Percentiles rank a stretch among this genome's conserved stretches.
phyloP scores from a whole-genome alignment of 2,329 filamentous ascomycete genomes.

The Monosporascus ibericus region DNA sequence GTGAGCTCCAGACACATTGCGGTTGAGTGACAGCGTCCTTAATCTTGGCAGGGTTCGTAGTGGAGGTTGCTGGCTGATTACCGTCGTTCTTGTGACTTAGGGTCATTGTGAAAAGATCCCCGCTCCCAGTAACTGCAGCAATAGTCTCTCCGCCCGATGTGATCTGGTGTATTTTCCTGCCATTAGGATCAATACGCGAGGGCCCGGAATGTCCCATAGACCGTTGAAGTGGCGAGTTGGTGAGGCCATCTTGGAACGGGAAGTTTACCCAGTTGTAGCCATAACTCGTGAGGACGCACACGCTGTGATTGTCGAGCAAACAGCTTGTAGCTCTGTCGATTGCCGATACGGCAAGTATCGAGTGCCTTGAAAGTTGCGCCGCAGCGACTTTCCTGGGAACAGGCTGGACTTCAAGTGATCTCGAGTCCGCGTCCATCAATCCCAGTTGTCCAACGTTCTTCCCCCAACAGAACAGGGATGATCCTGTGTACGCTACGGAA shows the following conservation, averaged over 20 bases:
- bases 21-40: conserved; percentile 73
- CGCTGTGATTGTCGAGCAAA: conserved; percentile 77
- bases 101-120: conserved; percentile 81
- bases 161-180: conserved; percentile 68
- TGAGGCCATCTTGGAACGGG: conserved; percentile 63
- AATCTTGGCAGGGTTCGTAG: conserved; percentile 88
- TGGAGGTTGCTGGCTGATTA: conserved; percentile 60
- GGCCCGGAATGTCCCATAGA: conserved; percentile 55
- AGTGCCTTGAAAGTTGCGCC: conserved; percentile 62
- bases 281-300: conserved; percentile 93
- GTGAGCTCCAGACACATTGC: conserved; percentile 80
- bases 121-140: conserved; percentile 75
- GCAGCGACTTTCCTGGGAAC: conserved; percentile 83
- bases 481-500: conserved; percentile 79
- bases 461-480: conserved; percentile 85
- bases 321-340: conserved; percentile 87
- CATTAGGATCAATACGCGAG: conserved; percentile 56
- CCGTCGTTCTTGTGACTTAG: conserved; percentile 63
- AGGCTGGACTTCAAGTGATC: conserved; percentile 78
- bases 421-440: conserved; percentile 89
- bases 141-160: conserved; percentile 87
- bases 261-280: conserved; percentile 90
- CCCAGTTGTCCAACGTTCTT: conserved; percentile 93
- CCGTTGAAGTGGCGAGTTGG: conserved; percentile 56
- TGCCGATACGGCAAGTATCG: conserved; percentile 73